Percentiles rank a stretch among this genome's conserved stretches.
Conservation (phyloP, 768 basidiomycete genomes). For the Hygrophorus pudorinus region DNA sequence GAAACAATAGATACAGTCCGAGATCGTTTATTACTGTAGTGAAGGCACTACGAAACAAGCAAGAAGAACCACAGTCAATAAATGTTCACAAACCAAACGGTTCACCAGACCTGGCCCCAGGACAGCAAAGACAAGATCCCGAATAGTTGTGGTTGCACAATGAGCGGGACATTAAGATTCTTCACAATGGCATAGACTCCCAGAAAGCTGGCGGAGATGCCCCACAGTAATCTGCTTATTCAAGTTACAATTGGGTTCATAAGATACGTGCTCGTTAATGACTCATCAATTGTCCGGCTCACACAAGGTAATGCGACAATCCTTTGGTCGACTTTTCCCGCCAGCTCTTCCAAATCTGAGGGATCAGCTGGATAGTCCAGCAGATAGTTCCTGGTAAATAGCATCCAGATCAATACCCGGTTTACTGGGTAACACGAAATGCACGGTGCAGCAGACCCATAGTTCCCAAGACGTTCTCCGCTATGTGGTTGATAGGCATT, state of each 20-base stretch:
- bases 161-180: slow-evolving; percentile 61
- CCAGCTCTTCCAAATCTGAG: slow-evolving; percentile 69
- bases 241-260: too few species aligned
- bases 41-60: slow-evolving; percentile 42
- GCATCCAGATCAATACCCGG: not conserved
- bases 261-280: not conserved
- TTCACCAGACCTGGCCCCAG: slow-evolving; percentile 48
- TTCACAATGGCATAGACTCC: slow-evolving; percentile 63
- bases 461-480: slow-evolving; percentile 63
- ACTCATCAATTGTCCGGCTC: too few species aligned
- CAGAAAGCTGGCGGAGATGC: slow-evolving; percentile 43
- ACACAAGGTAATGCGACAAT: slow-evolving; percentile 61
- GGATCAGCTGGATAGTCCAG: slow-evolving; percentile 60
- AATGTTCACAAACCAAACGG: not conserved
- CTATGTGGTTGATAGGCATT: slow-evolving; percentile 29
- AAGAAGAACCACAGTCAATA: not conserved
- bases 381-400: slow-evolving; percentile 43
- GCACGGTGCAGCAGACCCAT: slow-evolving; percentile 38
- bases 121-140: slow-evolving; percentile 48
- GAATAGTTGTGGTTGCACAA: slow-evolving; percentile 59
- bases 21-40: slow-evolving; percentile 45
- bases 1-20: slow-evolving; percentile 22
- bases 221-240: slow-evolving; percentile 46
- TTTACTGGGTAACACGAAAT: not conserved
- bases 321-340: slow-evolving; percentile 58